phyloP scores from a whole-genome alignment of 805 yeast species.

The Candida boidinii region DNA sequence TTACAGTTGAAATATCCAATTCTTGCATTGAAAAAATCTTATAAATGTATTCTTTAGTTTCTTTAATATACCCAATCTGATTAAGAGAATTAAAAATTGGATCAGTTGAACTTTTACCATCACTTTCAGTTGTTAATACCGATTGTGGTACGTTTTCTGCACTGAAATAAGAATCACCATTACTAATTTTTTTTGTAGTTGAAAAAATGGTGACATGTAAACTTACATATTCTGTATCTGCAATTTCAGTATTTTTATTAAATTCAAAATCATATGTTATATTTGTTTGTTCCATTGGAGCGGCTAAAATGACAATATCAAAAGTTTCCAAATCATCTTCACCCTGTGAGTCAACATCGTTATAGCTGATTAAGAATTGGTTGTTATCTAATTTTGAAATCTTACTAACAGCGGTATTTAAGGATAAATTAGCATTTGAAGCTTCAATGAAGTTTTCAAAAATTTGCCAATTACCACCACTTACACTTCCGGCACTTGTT shows the following conservation, averaged over 20 bases:
- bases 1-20: no score
- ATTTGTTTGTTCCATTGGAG: constrained; percentile 28
- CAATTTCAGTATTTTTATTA: constrained; percentile 4
- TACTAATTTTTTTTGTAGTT: constrained; percentile 8
- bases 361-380: constrained; percentile 3
- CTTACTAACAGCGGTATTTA: constrained; percentile 22
- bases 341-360: no score
- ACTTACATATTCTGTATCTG: constrained; percentile 26
- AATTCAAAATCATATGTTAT: constrained; percentile 10
- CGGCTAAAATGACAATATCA: constrained; percentile 37
- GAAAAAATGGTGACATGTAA: constrained; percentile 30
- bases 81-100: constrained; percentile 27
- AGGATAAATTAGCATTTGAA: constrained; percentile 24
- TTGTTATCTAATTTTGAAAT: constrained; percentile 6
- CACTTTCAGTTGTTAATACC: constrained; percentile 19
- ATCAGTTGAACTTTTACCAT: no score
- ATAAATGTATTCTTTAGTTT: constrained; percentile 26
- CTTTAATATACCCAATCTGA: constrained; percentile 19
- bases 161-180: constrained; percentile 8
- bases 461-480: constrained; percentile 38
- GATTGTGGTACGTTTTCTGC: constrained; percentile 15
- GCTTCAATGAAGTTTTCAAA: constrained; percentile 29
- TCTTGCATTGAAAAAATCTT: no score
- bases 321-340: constrained; percentile 11
- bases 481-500: constrained; percentile 23